Percentiles rank a stretch among this genome's conserved stretches.
Conservation (phyloP, 345 rosid species). For the Gossypium sturtianum region DNA sequence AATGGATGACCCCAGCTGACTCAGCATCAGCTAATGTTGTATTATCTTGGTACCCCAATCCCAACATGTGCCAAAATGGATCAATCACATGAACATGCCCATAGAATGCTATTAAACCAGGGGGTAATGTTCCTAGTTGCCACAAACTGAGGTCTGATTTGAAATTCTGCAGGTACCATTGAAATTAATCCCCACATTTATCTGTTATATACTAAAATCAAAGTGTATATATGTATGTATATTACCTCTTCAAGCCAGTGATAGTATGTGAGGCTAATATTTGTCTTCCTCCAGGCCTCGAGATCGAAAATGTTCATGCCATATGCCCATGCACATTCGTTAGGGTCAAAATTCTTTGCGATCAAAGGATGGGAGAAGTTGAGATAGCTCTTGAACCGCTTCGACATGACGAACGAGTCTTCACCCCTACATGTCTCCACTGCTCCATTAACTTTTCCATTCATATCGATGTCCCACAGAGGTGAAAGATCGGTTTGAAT, state of each 20-base stretch:
- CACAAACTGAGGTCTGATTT: conserved; percentile 92
- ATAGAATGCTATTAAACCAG: conserved; percentile 89
- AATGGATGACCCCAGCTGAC: conserved; percentile 85
- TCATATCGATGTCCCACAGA: conserved; percentile 85
- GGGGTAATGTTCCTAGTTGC: conserved; percentile 95
- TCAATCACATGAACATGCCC: conserved; percentile 78
- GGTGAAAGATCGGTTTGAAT: conserved; percentile 90
- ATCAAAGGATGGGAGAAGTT: conserved; percentile 87
- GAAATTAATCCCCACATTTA: not conserved
- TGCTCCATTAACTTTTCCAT: conserved; percentile 91
- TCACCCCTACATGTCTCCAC: conserved; percentile 85
- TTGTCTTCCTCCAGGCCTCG: conserved; percentile 86
- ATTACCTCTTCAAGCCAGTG: conserved; percentile 86
- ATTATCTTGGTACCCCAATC: conserved; percentile 90
- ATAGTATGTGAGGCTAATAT: conserved; percentile 82
- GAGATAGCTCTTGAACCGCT: conserved; percentile 74
- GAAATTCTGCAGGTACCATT: conserved; percentile 59
- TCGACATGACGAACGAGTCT: conserved; percentile 82
- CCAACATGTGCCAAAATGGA: conserved; percentile 98
- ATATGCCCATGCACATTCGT: conserved; percentile 96
- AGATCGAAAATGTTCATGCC: conserved; percentile 95
- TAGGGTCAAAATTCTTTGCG: conserved; percentile 52
- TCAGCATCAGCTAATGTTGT: conserved; percentile 57
- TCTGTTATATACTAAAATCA: not conserved
- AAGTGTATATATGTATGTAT: not conserved